Evolutionary conservation across 2,329 filamentous ascomycete genomes (phyloP).

Genomic region (Whalleya microplaca): DNA sequence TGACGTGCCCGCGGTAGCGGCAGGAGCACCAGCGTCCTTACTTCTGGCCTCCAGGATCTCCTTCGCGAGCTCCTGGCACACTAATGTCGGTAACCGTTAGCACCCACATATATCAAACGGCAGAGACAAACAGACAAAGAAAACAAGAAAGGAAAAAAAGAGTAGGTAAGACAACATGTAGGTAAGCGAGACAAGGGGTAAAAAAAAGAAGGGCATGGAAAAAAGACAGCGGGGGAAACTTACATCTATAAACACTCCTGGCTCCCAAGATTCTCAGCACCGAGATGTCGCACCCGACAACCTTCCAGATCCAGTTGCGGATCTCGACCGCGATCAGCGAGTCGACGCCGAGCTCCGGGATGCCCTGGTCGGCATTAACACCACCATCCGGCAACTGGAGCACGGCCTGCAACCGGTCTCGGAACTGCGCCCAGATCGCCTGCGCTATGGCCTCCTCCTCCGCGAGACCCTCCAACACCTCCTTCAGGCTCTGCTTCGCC

Average conservation of each 20-base stretch:
- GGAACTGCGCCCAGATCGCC: constrained; percentile 35
- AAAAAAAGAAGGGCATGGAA: background rate
- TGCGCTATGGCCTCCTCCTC: constrained; percentile 28
- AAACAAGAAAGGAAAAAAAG: background rate
- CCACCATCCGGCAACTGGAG: constrained; percentile 37
- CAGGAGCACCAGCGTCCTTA: background rate
- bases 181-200: background rate
- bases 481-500: constrained; percentile 29
- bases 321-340: constrained; percentile 47
- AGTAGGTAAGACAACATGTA: background rate
- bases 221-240: constrained; percentile 3
- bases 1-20: background rate
- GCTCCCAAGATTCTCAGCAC: constrained; percentile 39
- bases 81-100: constrained; percentile 4
- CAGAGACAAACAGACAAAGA: background rate
- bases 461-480: constrained; percentile 32
- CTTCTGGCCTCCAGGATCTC: constrained; percentile 11
- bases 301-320: constrained; percentile 42
- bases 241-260: constrained; percentile 30
- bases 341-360: constrained; percentile 46
- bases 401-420: constrained; percentile 34
- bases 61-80: constrained; percentile 14
- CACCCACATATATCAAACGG: background rate
- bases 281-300: constrained; percentile 37
- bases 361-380: constrained; percentile 37